These are phyloP conservation scores for Talaromyces piceae DNA, from an alignment of 2,329 filamentous ascomycete species.

Conservation along the genomic window DNA sequence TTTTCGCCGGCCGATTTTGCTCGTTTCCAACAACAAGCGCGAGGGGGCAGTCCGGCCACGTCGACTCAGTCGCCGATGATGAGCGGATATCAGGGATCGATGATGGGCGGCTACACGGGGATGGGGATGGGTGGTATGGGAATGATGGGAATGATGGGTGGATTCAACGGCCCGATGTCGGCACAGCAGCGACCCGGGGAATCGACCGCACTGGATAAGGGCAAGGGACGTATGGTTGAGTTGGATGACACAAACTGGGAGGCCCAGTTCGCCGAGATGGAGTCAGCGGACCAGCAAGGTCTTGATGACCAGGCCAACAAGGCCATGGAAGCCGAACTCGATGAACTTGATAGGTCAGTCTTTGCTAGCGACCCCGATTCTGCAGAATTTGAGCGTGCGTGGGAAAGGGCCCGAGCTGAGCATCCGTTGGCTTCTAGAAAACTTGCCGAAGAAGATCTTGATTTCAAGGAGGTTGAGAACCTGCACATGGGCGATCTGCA, in stretches of 20 bases:
- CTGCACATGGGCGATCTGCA: conserved; percentile 63
- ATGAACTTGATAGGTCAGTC: conserved; percentile 81
- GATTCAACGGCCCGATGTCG: conserved; percentile 31
- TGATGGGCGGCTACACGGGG: conserved; percentile 38
- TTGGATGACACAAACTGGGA: conserved; percentile 94
- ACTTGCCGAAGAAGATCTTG: conserved; percentile 59
- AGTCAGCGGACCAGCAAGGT: conserved; percentile 48
- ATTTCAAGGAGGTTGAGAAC: conserved; percentile 40
- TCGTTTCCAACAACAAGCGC: conserved; percentile 69
- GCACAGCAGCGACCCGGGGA: conserved; percentile 41
- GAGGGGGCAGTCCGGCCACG: conserved; percentile 51
- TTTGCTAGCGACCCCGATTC: conserved; percentile 37
- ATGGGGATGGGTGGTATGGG: conserved; percentile 45
- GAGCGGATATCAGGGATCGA: conserved; percentile 42
- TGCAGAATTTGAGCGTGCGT: conserved; percentile 81
- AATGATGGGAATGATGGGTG: conserved; percentile 38
- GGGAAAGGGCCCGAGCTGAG: conserved; percentile 42
- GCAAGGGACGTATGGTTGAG: conserved; percentile 75
- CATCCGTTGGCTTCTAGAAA: conserved; percentile 38
- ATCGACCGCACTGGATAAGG: conserved; percentile 61
- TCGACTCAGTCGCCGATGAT: conserved; percentile 54
- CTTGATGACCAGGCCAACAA: conserved; percentile 59
- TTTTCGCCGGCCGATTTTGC: conserved; percentile 84
- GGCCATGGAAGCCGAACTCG: conserved; percentile 77
- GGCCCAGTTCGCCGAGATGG: conserved; percentile 87